Evolutionary conservation across 345 rosid genomes (phyloP).

Genomic region (Salix exigua): DNA sequence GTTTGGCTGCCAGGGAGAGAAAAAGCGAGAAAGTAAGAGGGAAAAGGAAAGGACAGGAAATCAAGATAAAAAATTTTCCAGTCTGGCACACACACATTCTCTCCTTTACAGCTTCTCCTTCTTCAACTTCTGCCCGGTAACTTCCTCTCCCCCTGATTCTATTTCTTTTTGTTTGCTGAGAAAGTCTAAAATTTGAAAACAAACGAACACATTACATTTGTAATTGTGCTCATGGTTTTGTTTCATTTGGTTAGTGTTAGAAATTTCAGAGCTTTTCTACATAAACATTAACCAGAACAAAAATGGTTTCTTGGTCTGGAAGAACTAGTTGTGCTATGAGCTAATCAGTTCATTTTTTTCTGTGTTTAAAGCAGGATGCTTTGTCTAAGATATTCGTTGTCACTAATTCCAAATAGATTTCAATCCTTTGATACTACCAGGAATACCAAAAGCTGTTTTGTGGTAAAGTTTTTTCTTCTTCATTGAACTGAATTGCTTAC

Average conservation of each 20-base stretch:
- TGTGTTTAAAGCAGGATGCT: constrained; percentile 44
- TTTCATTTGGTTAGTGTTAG: no score
- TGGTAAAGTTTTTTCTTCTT: constrained; percentile 40
- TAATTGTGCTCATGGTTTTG: no score
- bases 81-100: no score
- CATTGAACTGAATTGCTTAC: no score
- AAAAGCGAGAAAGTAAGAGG: neutral
- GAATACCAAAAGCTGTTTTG: constrained; percentile 28
- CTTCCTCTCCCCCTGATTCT: neutral
- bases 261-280: no score
- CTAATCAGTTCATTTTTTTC: neutral
- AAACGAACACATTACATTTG: no score
- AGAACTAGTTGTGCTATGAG: neutral
- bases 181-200: no score
- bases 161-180: no score
- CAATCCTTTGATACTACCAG: constrained; percentile 27
- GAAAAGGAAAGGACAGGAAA: neutral
- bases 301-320: neutral
- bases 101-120: neutral
- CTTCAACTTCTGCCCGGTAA: neutral
- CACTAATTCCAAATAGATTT: constrained; percentile 38
- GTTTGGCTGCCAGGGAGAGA: constrained; percentile 1
- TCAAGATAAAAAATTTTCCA: neutral
- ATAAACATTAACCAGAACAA: no score
- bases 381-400: constrained; percentile 46